A percentile compares a stretch with the other conserved stretches of the same genome.
These are phyloP conservation scores for Scytalidium sp. DNA, from an alignment of 2,329 filamentous ascomycete genomes.

Conservation along the genomic window DNA sequence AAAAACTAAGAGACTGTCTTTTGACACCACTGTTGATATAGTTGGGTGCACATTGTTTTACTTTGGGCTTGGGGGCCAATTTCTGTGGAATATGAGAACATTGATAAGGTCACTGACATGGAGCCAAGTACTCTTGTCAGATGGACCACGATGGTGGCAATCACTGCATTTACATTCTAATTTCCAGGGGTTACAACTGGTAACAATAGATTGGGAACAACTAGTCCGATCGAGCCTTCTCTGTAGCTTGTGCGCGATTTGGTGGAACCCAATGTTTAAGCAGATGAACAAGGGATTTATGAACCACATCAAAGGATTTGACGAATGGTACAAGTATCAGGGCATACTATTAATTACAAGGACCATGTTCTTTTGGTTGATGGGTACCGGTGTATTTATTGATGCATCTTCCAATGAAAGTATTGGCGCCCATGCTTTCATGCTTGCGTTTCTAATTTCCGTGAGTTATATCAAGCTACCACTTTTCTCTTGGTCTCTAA, in stretches of 20 bases:
- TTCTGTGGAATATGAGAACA: slow-evolving; percentile 19
- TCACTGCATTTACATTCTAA: not conserved
- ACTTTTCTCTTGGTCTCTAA: slow-evolving; percentile 7
- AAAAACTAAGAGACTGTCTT: not conserved
- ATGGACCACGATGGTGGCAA: too few relatives aligned
- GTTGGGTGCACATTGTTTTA: slow-evolving; percentile 19
- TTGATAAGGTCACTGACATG: slow-evolving; percentile 5
- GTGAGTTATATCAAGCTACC: slow-evolving; percentile 37
- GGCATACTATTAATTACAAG: slow-evolving; percentile 55
- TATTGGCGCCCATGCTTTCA: slow-evolving; percentile 47
- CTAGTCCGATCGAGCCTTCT: slow-evolving; percentile 41
- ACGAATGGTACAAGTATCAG: slow-evolving; percentile 66
- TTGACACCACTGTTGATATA: slow-evolving; percentile 10
- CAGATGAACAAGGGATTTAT: slow-evolving; percentile 58
- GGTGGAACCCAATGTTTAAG: slow-evolving; percentile 69
- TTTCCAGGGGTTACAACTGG: not conserved
- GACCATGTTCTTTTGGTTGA: slow-evolving; percentile 37
- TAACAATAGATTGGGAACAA: slow-evolving; percentile 1
- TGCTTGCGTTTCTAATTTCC: slow-evolving; percentile 49
- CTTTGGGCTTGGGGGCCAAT: slow-evolving; percentile 21
- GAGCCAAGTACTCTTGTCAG: not conserved
- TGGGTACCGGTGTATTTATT: slow-evolving; percentile 15
- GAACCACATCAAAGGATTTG: slow-evolving; percentile 56
- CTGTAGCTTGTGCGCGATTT: slow-evolving; percentile 49
- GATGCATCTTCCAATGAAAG: slow-evolving; percentile 12